Conservation (phyloP, 1,139 yeast genomes). For the Pichia sp. region DNA sequence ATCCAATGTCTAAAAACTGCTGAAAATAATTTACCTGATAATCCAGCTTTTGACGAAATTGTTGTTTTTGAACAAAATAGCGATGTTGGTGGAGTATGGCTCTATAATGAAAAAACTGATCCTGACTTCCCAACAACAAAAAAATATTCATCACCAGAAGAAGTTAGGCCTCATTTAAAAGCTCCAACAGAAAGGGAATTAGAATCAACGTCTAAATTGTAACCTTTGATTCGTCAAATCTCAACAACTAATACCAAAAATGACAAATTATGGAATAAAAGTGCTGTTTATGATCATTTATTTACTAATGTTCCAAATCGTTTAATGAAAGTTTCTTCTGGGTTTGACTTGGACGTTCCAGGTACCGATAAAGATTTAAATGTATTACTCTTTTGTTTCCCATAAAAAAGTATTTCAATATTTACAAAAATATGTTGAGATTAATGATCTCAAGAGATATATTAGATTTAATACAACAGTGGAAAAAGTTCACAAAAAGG, state of each 20-base stretch:
- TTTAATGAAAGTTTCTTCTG: slow-evolving; percentile 39
- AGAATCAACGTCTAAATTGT: not conserved
- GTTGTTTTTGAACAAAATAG: slow-evolving; percentile 35
- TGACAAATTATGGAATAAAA: slow-evolving; percentile 32
- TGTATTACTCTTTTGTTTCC: slow-evolving; percentile 41
- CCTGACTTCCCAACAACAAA: slow-evolving; percentile 15
- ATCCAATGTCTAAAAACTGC: slow-evolving; percentile 7
- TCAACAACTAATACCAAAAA: not conserved
- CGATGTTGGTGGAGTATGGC: slow-evolving; percentile 37
- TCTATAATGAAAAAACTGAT: slow-evolving; percentile 16
- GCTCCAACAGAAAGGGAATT: not conserved
- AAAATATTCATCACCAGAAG: slow-evolving; percentile 15
- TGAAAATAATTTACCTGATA: slow-evolving; percentile 9
- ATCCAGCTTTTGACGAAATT: slow-evolving; percentile 29
- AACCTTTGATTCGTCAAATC: not conserved
- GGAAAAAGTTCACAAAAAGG: slow-evolving; percentile 31
- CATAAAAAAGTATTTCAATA: slow-evolving; percentile 31
- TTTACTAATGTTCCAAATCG: slow-evolving; percentile 44
- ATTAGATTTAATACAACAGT: slow-evolving; percentile 39
- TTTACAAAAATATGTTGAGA: slow-evolving; percentile 29
- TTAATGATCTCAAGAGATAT: slow-evolving; percentile 30
- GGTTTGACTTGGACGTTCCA: slow-evolving; percentile 9
- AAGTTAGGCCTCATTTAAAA: slow-evolving; percentile 13
- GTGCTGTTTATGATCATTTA: slow-evolving; percentile 36
- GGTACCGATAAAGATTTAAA: slow-evolving; percentile 18